phyloP scores from a whole-genome alignment of 805 yeast genomes.

The Ogataea nakhonphanomensis region DNA sequence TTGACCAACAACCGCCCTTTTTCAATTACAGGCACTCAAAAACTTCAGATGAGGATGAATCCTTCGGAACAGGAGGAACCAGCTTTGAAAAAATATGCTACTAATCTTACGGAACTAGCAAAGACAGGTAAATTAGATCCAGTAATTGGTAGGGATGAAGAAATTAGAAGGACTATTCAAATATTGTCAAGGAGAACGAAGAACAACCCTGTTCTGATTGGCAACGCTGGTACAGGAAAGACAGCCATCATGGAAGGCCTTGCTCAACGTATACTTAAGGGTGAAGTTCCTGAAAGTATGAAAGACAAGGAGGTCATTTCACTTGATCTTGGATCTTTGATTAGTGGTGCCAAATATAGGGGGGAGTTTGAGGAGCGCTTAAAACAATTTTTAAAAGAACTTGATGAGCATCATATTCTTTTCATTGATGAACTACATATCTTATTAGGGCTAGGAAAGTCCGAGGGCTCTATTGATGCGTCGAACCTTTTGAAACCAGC shows the following conservation, averaged over 20 bases:
- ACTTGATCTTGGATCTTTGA: conserved; percentile 81
- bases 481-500: conserved; percentile 91
- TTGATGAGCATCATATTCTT: conserved; percentile 72
- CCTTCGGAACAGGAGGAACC: conserved; percentile 50
- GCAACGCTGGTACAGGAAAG: conserved; percentile 97
- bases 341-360: conserved; percentile 92
- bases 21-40: too few species aligned
- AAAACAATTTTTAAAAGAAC: conserved; percentile 76
- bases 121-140: conserved; percentile 90
- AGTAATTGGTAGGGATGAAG: conserved; percentile 95
- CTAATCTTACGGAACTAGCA: conserved; percentile 83
- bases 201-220: conserved; percentile 92
- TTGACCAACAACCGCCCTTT: too few species aligned
- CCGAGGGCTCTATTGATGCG: conserved; percentile 95
- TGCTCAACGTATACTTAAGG: conserved; percentile 87
- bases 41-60: conserved; percentile 32
- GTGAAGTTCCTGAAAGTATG: conserved; percentile 94
- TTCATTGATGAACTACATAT: conserved; percentile 91
- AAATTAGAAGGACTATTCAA: conserved; percentile 88
- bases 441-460: conserved; percentile 84
- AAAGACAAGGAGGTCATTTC: conserved; percentile 81
- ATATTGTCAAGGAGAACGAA: conserved; percentile 89
- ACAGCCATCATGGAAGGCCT: conserved; percentile 96
- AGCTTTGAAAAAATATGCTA: conserved; percentile 81
- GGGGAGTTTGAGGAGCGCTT: conserved; percentile 95